Percentiles rank a stretch among this genome's conserved stretches.
Conservation (phyloP, 2,329 filamentous ascomycete genomes). For the Scopulariopsis brevicaulis region DNA sequence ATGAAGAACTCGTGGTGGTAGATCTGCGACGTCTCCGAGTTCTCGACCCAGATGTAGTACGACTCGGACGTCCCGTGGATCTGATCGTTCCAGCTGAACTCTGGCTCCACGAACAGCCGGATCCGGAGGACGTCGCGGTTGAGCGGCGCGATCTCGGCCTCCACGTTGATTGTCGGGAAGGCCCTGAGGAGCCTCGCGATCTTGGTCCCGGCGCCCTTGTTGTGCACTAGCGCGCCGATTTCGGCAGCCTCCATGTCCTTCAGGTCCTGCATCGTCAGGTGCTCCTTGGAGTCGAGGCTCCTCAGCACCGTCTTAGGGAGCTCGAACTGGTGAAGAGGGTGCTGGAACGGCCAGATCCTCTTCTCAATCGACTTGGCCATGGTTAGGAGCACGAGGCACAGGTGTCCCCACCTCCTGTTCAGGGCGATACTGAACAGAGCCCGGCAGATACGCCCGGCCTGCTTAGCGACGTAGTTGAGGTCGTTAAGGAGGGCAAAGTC, state of each 20-base stretch:
- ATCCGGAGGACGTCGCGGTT: slow-evolving; percentile 94
- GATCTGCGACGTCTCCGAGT: slow-evolving; percentile 93
- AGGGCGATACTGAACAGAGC: slow-evolving; percentile 96
- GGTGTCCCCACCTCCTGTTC: slow-evolving; percentile 89
- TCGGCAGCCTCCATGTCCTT: slow-evolving; percentile 90
- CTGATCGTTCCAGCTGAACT: slow-evolving; percentile 90
- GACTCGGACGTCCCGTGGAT: slow-evolving; percentile 91
- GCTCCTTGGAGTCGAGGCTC: slow-evolving; percentile 73
- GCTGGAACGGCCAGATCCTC: slow-evolving; percentile 87
- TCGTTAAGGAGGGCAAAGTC: slow-evolving; percentile 93
- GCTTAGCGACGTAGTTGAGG: slow-evolving; percentile 89
- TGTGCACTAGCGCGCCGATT: slow-evolving; percentile 85
- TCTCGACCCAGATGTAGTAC: slow-evolving; percentile 98
- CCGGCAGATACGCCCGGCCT: slow-evolving; percentile 86
- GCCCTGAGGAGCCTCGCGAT: slow-evolving; percentile 75
- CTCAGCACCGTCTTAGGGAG: slow-evolving; percentile 72
- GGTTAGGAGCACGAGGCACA: slow-evolving; percentile 82
- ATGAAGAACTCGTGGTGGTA: slow-evolving; percentile 98
- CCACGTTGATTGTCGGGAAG: slow-evolving; percentile 84
- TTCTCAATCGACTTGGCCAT: slow-evolving; percentile 97
- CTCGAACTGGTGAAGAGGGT: slow-evolving; percentile 92
- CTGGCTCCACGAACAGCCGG: slow-evolving; percentile 72
- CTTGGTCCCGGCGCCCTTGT: slow-evolving; percentile 73
- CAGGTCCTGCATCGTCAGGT: slow-evolving; percentile 67
- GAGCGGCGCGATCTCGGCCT: slow-evolving; percentile 88